Base-by-base conservation (phyloP, 2,329 filamentous ascomycete species). In the Xylaria multiplex region DNA sequence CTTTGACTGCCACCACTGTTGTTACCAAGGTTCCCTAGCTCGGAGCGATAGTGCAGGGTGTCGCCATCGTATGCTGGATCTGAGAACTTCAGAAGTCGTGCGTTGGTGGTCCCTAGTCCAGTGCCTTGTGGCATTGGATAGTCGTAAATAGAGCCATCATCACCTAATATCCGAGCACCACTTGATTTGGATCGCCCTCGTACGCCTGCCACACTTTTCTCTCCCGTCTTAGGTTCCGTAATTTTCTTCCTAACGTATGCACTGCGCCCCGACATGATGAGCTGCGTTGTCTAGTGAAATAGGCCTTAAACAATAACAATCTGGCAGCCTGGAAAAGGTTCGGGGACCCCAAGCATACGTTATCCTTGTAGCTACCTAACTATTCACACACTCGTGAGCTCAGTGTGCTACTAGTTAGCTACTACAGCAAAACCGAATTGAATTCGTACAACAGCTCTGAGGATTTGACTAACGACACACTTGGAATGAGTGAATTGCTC, bases 211-310 rank as follows among this genome's bases (percentile, higher is more conserved):
- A 43, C 14, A 8, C 58, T 64, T 37, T 75, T 76, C 19, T 79
- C 79, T 42, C 72, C 77, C 2, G 75, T 69, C 59, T 81, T 83
- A 30, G 81, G 78, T 64, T 87, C 83, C 0, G 82, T 85, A 69
- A 85, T 86, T 78, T 86, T 87, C 75, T 87, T 87, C 72, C 86
- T 84, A 73, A 86, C 85, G 70, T 85, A 81, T 37, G 85, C 86
- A 76, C 85, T 87, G 62, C 86, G 80, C 66, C 85, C 85, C 6
- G 86, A 88, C 86, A 88, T 88, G 67, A 61, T 65, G 24, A 22
- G 19, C 13, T 2, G 46, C 7, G n/a, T 49, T 14, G 24, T 9
- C 37, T 7, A 13, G 24, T 9, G 40, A n/a, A 45, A 42, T 1
- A 24, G 14, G 22, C 5, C 30, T 14, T 49, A 14, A 22, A 54